Evolutionary conservation across 2,329 filamentous ascomycete genomes (phyloP).

Genomic region (Alternaria sp.): DNA sequence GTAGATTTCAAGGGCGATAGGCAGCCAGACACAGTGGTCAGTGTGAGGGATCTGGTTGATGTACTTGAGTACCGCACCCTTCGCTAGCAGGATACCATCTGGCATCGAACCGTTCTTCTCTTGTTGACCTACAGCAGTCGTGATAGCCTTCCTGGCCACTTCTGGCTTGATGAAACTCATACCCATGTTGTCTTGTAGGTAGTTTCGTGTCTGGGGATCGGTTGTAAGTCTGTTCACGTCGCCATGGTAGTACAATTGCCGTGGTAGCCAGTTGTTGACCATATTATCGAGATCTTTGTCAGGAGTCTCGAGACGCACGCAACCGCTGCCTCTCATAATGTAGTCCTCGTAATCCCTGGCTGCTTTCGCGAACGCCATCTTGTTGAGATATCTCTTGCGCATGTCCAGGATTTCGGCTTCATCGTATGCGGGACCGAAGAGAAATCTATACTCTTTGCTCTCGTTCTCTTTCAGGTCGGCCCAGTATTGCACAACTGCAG

Average conservation of each 20-base stretch:
- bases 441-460: conserved; percentile 60
- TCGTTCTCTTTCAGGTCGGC: conserved; percentile 52
- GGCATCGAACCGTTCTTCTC: conserved; percentile 65
- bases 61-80: conserved; percentile 66
- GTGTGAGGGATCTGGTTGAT: conserved; percentile 69
- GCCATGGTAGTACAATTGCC: conserved; percentile 67
- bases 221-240: conserved; percentile 67
- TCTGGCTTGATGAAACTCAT: conserved; percentile 65
- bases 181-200: conserved; percentile 68
- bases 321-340: conserved; percentile 61
- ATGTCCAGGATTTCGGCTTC: conserved; percentile 60
- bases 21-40: conserved; percentile 67
- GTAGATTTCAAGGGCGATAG: conserved; percentile 63
- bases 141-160: conserved; percentile 59
- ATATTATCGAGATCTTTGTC: conserved; percentile 65
- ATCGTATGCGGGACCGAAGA: conserved; percentile 64
- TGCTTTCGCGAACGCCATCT: conserved; percentile 57
- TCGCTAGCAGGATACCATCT: conserved; percentile 63
- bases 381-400: conserved; percentile 59
- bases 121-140: conserved; percentile 62
- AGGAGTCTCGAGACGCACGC: conserved; percentile 62
- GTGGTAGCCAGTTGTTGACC: conserved; percentile 67
- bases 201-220: conserved; percentile 67
- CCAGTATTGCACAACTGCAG: conserved; percentile 63
- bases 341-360: conserved; percentile 60